These are phyloP conservation scores for Euclidium syriacum DNA, from an alignment of 345 rosid species.

Conservation along the genomic window DNA sequence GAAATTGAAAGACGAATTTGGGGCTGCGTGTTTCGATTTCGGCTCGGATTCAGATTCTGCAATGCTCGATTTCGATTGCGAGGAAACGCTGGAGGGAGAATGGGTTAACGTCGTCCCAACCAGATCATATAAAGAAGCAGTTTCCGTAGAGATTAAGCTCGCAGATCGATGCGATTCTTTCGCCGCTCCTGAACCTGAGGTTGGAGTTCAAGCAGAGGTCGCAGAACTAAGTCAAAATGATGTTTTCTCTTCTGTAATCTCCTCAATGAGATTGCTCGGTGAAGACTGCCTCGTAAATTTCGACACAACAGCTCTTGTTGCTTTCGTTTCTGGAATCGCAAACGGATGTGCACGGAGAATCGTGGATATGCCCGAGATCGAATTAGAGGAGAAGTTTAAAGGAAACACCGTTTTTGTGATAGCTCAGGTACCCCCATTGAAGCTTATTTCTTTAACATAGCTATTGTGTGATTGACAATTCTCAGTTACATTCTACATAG, in stretches of 20 bases:
- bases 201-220: conserved; percentile 19
- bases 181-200: conserved; percentile 12
- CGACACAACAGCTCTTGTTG: conserved; percentile 82
- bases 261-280: conserved; percentile 31
- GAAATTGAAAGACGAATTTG: conserved; percentile 41
- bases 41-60: conserved; percentile 31
- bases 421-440: conserved; percentile 48
- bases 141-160: conserved; percentile 54
- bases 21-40: conserved; percentile 40
- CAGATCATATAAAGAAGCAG: conserved; percentile 41
- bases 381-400: conserved; percentile 60
- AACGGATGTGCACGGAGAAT: conserved; percentile 65
- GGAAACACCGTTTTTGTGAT: conserved; percentile 75
- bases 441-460: not conserved
- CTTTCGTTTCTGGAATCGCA: conserved; percentile 81
- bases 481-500: too few species aligned
- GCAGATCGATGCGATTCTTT: conserved; percentile 22
- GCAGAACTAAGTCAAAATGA: conserved; percentile 15
- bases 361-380: conserved; percentile 37
- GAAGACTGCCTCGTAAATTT: conserved; percentile 50
- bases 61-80: conserved; percentile 31
- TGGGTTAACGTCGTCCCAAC: conserved; percentile 57
- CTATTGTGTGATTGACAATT: not conserved
- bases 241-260: conserved; percentile 41
- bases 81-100: conserved; percentile 48